Evolutionary conservation across 2,329 filamentous ascomycete genomes (phyloP), one percentile per base, ranked within the genome.

Genomic region (Rutstroemia sydowiana): DNA sequence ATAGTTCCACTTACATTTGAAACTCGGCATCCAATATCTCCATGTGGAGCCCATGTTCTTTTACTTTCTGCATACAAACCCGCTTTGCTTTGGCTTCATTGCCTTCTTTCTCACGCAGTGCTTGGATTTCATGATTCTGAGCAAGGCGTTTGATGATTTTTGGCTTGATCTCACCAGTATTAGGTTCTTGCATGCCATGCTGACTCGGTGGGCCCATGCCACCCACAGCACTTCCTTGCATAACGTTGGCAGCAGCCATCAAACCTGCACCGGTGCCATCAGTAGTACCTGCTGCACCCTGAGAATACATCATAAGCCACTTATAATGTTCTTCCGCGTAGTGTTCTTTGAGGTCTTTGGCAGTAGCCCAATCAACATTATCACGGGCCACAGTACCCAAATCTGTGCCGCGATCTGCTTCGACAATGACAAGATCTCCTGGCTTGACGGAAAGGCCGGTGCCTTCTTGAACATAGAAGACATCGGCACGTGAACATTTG

Each of bases 21-120:
- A 96, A 98, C 68, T 98, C 93, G 4, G 93, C 93, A 70, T 98
- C 93, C 6, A 98, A 80, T 57, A 98, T 97, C 69, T 98, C 93
- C 93, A 98, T 97, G 62, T 95, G 91, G 26, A 97, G 77, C 44
- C 88, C 85, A 68, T 97, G 91, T 65, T 97, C 92, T 59, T 87
- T 87, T 49, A 96, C 93, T 70, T 97, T 98, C 63, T 95, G 88
- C 75, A 95, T 93, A 67, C 91, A 96, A 40, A 95, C 86, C 51
- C 93, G 83, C 73, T 98, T 97, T 1, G 93, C 93, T 69, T 97
- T 97, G 16, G 93, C 93, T 69, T 98, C 93, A 57, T 95, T 93
- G 36, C 91, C 92, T 72, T 98, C 93, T 68, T 98, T 98, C 63
- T 97, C 93, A 55, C 89, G 84, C 58, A 98, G 75, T 55, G 85